Conservation (phyloP, 164 flowering plant species). For the Piper betle region DNA sequence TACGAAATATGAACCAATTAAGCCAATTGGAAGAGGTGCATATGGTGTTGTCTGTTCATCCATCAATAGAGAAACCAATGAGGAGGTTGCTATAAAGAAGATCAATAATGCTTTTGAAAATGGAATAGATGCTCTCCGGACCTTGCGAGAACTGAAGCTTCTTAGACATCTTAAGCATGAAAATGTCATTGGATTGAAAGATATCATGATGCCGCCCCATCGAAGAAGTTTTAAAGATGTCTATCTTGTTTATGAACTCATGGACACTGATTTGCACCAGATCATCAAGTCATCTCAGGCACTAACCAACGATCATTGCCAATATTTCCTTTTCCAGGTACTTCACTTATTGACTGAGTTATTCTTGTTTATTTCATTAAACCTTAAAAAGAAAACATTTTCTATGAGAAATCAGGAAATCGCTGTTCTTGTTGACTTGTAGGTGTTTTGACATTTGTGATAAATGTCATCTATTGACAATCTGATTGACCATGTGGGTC, state of each 20-base stretch:
- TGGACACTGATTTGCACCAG: constrained; percentile 95
- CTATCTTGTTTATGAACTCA: constrained; percentile 85
- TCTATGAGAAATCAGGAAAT: too few species aligned
- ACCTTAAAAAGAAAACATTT: too few species aligned
- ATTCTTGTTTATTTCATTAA: not conserved
- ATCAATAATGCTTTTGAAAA: constrained; percentile 82
- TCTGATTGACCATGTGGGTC: too few species aligned
- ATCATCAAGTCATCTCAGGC: constrained; percentile 84
- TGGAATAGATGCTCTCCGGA: constrained; percentile 75
- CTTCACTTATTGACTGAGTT: too few species aligned
- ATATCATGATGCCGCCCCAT: constrained; percentile 80
- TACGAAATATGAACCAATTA: constrained; percentile 79
- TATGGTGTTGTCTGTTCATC: constrained; percentile 94
- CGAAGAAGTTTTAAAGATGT: constrained; percentile 75
- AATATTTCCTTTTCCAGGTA: constrained; percentile 90
- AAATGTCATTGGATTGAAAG: constrained; percentile 75
- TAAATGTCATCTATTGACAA: too few species aligned
- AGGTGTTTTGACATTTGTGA: too few species aligned
- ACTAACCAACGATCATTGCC: constrained; percentile 80
- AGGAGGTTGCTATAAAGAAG: constrained; percentile 90
- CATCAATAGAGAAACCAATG: constrained; percentile 70
- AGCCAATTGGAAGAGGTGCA: constrained; percentile 91
- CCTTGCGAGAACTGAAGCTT: constrained; percentile 76
- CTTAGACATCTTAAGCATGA: constrained; percentile 78
- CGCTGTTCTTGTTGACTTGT: too few species aligned